Percentiles rank a stretch among this genome's conserved stretches.
Evolutionary conservation across 371 early-diverging fungal species (phyloP).

Genomic region (Chytridiales sp.): DNA sequence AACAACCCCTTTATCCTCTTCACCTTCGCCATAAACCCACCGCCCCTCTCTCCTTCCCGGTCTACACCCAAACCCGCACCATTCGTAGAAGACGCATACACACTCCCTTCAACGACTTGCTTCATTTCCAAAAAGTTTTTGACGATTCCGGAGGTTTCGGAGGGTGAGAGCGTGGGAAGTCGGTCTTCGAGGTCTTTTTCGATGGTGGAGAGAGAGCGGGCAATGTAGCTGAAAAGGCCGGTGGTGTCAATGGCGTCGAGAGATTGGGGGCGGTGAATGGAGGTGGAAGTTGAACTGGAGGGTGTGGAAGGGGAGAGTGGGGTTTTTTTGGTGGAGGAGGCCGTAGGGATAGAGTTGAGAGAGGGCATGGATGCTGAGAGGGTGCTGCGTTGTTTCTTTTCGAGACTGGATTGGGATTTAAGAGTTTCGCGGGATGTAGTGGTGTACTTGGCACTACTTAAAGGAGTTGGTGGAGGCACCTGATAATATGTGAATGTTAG

Average conservation of each 20-base stretch:
- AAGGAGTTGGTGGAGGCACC: too few relatives aligned
- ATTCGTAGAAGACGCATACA: too few relatives aligned
- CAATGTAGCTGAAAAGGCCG: conserved; percentile 26
- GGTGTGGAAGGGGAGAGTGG: background rate
- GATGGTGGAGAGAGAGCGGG: conserved; percentile 26
- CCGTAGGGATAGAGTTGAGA: background rate
- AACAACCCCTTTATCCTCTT: too few relatives aligned
- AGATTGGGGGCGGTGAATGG: background rate
- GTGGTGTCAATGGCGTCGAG: conserved; percentile 12
- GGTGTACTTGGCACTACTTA: too few relatives aligned
- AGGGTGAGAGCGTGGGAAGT: conserved; percentile 9
- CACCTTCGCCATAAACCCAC: background rate
- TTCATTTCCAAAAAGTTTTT: conserved; percentile 35
- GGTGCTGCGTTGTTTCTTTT: background rate
- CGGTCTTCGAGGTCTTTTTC: conserved; percentile 32
- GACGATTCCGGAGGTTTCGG: conserved; percentile 27
- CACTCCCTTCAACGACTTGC: conserved; percentile 24
- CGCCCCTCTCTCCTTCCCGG: background rate
- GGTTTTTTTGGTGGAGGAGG: background rate
- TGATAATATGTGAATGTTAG: too few relatives aligned
- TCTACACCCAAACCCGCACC: too few relatives aligned
- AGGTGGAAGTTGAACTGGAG: background rate
- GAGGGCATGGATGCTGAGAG: conserved; percentile 10
- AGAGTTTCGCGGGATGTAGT: too few relatives aligned
- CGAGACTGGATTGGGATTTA: too few relatives aligned